Evolutionary conservation across 345 rosid genomes (phyloP).

Genomic region (Sonneratia caseolaris): DNA sequence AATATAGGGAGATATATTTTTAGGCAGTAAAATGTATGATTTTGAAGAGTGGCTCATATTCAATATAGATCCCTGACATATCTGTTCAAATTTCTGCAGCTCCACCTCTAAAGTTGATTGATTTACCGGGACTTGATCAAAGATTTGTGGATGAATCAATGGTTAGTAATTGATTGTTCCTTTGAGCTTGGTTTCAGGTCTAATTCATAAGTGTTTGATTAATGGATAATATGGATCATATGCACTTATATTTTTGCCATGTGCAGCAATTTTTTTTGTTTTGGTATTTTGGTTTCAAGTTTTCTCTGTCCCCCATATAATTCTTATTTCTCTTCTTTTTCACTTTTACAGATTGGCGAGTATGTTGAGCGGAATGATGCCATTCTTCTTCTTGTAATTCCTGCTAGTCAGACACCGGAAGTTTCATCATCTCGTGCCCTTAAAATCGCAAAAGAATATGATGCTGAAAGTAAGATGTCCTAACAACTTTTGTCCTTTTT

Average conservation of each 20-base stretch:
- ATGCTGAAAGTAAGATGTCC: slow-evolving; percentile 61
- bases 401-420: slow-evolving; percentile 89
- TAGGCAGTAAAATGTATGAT: background rate
- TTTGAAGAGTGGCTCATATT: background rate
- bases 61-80: slow-evolving; percentile 2
- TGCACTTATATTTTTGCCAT: background rate
- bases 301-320: background rate
- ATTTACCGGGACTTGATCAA: slow-evolving; percentile 98
- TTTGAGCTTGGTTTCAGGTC: background rate
- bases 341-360: slow-evolving; percentile 49
- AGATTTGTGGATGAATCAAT: slow-evolving; percentile 73
- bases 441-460: slow-evolving; percentile 85
- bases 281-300: background rate
- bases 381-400: slow-evolving; percentile 74
- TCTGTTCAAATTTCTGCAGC: slow-evolving; percentile 35
- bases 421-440: slow-evolving; percentile 85
- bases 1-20: background rate
- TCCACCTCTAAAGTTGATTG: slow-evolving; percentile 86
- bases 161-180: slow-evolving; percentile 38
- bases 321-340: background rate
- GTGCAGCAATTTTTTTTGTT: background rate
- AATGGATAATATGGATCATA: background rate
- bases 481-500: slow-evolving; percentile 5
- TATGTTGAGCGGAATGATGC: slow-evolving; percentile 83
- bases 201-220: background rate